phyloP scores from a whole-genome alignment of 2,329 filamentous ascomycete species.

The Bimuria novae-zelandiae region DNA sequence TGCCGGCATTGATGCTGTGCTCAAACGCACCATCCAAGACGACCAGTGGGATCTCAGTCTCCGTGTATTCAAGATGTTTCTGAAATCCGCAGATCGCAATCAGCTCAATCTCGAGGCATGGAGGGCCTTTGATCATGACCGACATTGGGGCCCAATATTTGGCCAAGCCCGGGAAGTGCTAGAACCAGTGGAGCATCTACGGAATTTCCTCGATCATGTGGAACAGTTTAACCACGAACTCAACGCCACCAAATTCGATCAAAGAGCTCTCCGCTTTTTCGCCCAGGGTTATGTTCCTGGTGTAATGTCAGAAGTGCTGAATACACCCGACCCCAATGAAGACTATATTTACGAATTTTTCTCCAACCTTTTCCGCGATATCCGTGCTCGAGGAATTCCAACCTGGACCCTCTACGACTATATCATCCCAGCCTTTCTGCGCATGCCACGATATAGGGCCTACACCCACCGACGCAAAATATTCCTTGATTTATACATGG shows the following conservation, averaged over 20 bases:
- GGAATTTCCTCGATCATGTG: conserved; percentile 35
- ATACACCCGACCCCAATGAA: conserved; percentile 25
- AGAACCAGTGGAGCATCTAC: conserved; percentile 27
- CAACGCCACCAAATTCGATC: conserved; percentile 17
- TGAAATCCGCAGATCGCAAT: conserved; percentile 10
- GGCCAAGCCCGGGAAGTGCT: conserved; percentile 26
- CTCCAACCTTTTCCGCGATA: conserved; percentile 27
- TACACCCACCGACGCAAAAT: conserved; percentile 35
- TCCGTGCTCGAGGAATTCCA: conserved; percentile 25
- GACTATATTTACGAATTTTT: conserved; percentile 33
- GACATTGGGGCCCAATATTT: conserved; percentile 28
- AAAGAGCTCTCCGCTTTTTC: conserved; percentile 25
- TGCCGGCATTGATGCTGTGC: conserved; percentile 36
- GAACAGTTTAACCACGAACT: conserved; percentile 31
- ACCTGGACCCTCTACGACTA: conserved; percentile 31
- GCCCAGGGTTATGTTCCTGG: conserved; percentile 32
- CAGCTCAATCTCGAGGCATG: neutral
- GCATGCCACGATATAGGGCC: conserved; percentile 30
- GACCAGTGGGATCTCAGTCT: conserved; percentile 44
- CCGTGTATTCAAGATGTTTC: conserved; percentile 30
- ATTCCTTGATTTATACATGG: conserved; percentile 31
- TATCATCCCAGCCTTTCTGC: conserved; percentile 30
- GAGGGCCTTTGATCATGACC: conserved; percentile 7
- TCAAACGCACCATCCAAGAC: conserved; percentile 34
- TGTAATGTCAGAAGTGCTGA: conserved; percentile 32